Evolutionary conservation across 805 yeast genomes (phyloP), one percentile per base, ranked within the genome.

Genomic region (Candida sanyiensis): DNA sequence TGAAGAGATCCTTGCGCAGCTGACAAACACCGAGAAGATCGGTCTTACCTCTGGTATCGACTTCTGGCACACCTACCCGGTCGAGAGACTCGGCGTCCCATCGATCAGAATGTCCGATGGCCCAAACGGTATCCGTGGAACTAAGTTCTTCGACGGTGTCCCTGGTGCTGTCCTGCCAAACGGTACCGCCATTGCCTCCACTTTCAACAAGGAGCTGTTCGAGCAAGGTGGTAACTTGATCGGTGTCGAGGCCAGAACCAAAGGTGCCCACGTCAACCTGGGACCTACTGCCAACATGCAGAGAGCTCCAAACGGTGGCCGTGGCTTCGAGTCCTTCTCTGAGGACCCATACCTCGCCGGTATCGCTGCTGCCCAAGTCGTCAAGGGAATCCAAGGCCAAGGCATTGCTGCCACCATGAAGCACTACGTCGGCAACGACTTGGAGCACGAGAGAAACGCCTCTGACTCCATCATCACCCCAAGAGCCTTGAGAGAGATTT

Each of bases 91-190:
- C 22, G 63, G 61, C 16, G 51, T 75, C 28, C 79, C 77, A 3
- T 56, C 69, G 0, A 43, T 75, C 6, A 62, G 80, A 50, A 50
- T 70, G 23, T 56, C 69, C 15, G 83, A 77, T 52, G 83, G 83
- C 15, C 83, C 83, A 34, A 77, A 77, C 50, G 83, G 83, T 45
- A 65, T 75, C 33, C 63, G 83, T 45, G 83, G 83, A 19, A 73
- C 77, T 16, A 66, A 60, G 30, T 74, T 75, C 50, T 72, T 74
- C 50, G 61, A 69, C 44, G 65, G 73, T 28, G 62, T 65, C 18
- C 77, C 77, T 7, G 65, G 80, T 30, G 78, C 75, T 43, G 75
- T 80, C 45, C 66, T 77, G 48, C 80, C 83, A 6, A 48, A 51
- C 51, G 83, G 82, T 22, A 74, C 83, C 8, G 81, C 67, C 4